Conservation (phyloP, 2,329 filamentous ascomycete species). For the Neoscytalidium dimidiatum region DNA sequence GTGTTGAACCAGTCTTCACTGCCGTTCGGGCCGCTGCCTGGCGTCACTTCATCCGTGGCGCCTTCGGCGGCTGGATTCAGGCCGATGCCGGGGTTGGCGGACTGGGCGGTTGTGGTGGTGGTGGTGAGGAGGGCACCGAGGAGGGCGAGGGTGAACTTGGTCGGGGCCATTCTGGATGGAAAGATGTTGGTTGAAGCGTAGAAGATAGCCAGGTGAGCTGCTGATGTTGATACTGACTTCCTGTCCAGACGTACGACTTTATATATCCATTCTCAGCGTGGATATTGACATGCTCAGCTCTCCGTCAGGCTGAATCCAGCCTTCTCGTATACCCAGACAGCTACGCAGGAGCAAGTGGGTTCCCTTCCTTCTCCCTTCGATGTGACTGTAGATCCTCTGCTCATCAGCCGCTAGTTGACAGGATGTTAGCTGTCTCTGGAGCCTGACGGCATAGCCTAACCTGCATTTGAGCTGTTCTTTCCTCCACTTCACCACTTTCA, state of each 20-base stretch:
- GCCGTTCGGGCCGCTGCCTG: conserved; percentile 21
- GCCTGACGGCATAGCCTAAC: not conserved
- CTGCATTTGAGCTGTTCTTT: not conserved
- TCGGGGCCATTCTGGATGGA: not conserved
- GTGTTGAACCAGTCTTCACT: conserved; percentile 35
- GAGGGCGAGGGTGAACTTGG: not conserved
- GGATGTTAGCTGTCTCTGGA: not conserved
- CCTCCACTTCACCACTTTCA: not conserved
- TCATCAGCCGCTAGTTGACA: not conserved
- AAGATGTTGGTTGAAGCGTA: not conserved
- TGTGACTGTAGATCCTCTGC: not conserved
- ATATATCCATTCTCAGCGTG: not conserved
- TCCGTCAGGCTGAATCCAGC: not conserved
- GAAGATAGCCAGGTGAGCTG: not conserved
- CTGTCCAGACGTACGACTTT: too few relatives aligned
- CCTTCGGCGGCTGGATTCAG: conserved; percentile 19
- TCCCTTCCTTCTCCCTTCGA: not conserved
- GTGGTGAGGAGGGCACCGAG: not conserved
- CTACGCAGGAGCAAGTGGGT: not conserved
- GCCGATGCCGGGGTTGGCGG: not conserved
- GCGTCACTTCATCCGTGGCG: conserved; percentile 22
- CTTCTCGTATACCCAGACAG: not conserved
- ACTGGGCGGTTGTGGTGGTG: not conserved
- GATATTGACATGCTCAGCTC: not conserved
- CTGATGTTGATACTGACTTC: not conserved